Base-by-base conservation (phyloP, 106 monocot genomes). In the Dactylorhiza incarnata region DNA sequence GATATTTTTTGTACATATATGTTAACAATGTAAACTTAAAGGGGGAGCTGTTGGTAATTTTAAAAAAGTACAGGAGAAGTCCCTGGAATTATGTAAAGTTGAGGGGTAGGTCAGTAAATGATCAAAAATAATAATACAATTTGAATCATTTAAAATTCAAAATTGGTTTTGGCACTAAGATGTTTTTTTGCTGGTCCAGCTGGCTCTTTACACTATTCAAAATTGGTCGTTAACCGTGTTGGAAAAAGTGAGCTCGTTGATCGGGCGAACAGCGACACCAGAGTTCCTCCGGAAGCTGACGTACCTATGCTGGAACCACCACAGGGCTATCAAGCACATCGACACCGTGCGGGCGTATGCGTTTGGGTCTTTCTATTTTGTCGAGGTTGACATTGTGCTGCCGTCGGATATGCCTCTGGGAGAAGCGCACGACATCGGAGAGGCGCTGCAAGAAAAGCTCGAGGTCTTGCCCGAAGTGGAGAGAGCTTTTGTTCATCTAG, bases 341-440 rank as follows among this genome's bases (percentile, higher is more conserved):
- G 96, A 96, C 80, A 96, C 93, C 0, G 96, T 96, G 53, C 73
- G 93, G 5, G 93, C 91, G 0, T 97, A 97, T 81, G 89, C 93
- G 5, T 97, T 97, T 9, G 96, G 96, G 7, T 97, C 96, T 2
- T 91, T 91, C 72, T 97, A 89, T 77, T 97, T 97, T 48, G 93
- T 97, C 0, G 93, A 97, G 76, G 96, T 97, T 47, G 96, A 97
- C 79, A 87, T 97, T 14, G 93, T 97, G 13, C 67, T 97, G 82
- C 93, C 96, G 10, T 82, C 88, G 0, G 85, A 86, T 53, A 97
- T 93, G 96, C 87, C 83, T 7, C 81, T 93, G 17, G 80, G 87
- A 49, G 93, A 97, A 77, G 96, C 96, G 5, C 96, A 97, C 49
- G 96, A 93, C 78, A 93, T 97, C 8, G 96, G 93, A 5, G 96